phyloP scores from a whole-genome alignment of 768 basidiomycete species.

The Ramaria sp. region DNA sequence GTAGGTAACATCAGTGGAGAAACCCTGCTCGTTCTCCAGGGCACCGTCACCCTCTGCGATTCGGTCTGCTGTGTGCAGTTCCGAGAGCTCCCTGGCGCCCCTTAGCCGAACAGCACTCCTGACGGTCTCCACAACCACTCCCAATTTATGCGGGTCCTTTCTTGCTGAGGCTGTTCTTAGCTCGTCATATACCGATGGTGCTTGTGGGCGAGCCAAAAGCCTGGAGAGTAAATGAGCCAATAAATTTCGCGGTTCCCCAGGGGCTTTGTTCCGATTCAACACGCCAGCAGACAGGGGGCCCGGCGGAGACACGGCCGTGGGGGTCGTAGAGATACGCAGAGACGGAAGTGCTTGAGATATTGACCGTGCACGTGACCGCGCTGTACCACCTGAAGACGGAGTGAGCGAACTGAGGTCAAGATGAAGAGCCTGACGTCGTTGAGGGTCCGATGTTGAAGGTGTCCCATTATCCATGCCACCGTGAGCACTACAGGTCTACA shows the following conservation, averaged over 20 bases:
- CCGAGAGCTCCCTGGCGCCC: neutral
- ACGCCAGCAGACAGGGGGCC: neutral
- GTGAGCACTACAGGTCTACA: neutral
- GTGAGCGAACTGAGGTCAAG: neutral
- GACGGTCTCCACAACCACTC: conserved; percentile 33
- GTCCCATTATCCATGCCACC: neutral
- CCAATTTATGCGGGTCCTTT: conserved; percentile 25
- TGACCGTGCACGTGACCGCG: neutral
- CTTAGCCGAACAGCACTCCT: conserved; percentile 26
- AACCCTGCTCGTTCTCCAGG: conserved; percentile 25
- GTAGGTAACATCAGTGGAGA: conserved; percentile 57
- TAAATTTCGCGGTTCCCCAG: conserved; percentile 59
- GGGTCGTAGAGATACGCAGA: conserved; percentile 21
- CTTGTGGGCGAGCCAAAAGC: conserved; percentile 45
- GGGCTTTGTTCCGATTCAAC: conserved; percentile 27
- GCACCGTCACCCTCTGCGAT: conserved; percentile 33
- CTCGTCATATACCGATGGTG: conserved; percentile 40
- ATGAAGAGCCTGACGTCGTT: neutral
- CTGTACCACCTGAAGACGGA: neutral
- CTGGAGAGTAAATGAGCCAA: conserved; percentile 54
- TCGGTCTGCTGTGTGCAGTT: conserved; percentile 27
- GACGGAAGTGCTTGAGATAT: conserved; percentile 10
- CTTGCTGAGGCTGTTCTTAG: conserved; percentile 21
- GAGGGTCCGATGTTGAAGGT: neutral
- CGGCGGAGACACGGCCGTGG: conserved; percentile 14